A percentile compares a stretch with the other conserved stretches of the same genome.
These are phyloP conservation scores for Clonostachys solani DNA, from an alignment of 2,329 filamentous ascomycete genomes.

Conservation along the genomic window DNA sequence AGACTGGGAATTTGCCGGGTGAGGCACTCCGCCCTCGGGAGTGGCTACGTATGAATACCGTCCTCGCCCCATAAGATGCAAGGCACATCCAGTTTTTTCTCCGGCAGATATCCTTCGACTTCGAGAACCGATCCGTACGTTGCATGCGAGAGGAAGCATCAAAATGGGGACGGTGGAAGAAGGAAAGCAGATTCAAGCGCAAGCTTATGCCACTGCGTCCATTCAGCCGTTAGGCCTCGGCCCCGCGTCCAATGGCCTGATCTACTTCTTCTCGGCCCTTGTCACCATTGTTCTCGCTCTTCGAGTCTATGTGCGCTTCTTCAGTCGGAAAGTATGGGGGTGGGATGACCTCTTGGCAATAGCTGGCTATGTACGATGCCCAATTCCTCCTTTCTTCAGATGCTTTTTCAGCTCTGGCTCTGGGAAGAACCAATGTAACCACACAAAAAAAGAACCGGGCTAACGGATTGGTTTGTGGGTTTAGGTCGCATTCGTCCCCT, in stretches of 20 bases:
- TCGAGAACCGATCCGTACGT: no score
- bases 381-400: no score
- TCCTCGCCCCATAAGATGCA: no score
- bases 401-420: no score
- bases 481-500: constrained; percentile 4
- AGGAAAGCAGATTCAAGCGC: constrained; percentile 1
- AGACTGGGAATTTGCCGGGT: no score
- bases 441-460: no score
- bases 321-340: constrained; percentile 3
- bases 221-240: constrained; percentile 1
- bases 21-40: no score
- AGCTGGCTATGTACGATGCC: constrained; percentile 1
- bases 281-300: constrained; percentile 4
- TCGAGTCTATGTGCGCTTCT: constrained; percentile 4
- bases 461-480: not conserved
- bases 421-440: no score
- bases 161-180: not conserved
- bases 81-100: no score
- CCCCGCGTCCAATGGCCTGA: constrained; percentile 1
- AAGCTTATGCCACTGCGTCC: not conserved
- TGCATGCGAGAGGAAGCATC: no score
- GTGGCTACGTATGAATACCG: no score
- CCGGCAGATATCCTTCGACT: no score
- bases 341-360: constrained; percentile 7
- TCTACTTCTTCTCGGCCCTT: constrained; percentile 1